Base-by-base conservation (phyloP, 345 rosid species). In the Sisymbrium irio region DNA sequence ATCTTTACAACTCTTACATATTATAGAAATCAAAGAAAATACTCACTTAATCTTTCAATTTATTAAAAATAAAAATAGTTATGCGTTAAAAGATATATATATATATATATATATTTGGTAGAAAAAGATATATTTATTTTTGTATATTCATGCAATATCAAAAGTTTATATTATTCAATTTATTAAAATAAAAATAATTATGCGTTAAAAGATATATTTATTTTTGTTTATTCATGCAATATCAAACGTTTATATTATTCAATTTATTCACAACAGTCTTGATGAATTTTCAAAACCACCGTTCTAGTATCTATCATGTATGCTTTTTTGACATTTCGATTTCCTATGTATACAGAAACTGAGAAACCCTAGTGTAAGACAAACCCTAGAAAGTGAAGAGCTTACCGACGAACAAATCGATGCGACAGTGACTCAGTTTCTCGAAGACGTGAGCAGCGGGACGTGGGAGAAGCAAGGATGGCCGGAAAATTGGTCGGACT, bases 401-500 rank as follows among this genome's bases (percentile, higher is more conserved):
- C 75, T 94, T 14, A 62, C 77, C 5, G 74, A 68, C 35, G 81
- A 85, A 45, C 64, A 91, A 30, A 83, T 94, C 4, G 88, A 85
- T 25, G 77, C 46, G 1, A 75, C 84, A 7, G 87, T 82, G 32
- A 39, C 47, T 10, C 30, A 60, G 33, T 93, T 93, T 69, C 83
- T 89, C 0, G 72, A 72, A 8, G 72, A 74, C 19, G 98, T 88
- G 62, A 81, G 76, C 75, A 56, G 66, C 0, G 97, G 91, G 41
- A 85, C 79, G 3, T 93, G 97, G 98, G 62, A 81, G 76, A 69
- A 59, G 12, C 72, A 79, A 71, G 97, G 98, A 0, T 93, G 98
- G 98, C 97, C 97, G 0, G 83, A 76, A 35, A 55, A 80, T 13
- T 91, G 98, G 96, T 83, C 96, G 0, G 98, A 89, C 28, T 93